Evolutionary conservation across 352 stramenopile species (phyloP).

Genomic region (Phytophthora rubi): DNA sequence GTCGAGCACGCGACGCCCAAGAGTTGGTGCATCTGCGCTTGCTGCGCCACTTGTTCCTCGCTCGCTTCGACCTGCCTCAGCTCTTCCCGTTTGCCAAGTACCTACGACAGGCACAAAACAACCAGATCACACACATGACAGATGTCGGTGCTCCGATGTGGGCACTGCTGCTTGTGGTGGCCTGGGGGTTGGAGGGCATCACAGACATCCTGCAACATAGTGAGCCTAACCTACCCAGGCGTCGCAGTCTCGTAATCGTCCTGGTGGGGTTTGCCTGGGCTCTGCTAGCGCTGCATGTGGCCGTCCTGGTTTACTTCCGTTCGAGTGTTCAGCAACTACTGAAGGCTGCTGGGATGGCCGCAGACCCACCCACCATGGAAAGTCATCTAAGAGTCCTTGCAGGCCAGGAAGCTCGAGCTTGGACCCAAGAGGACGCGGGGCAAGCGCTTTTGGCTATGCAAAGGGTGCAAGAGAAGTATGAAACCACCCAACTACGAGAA

Average conservation of each 20-base stretch:
- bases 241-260: constrained; percentile 33
- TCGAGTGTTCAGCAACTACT: constrained; percentile 42
- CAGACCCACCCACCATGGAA: constrained; percentile 6
- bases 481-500: background rate
- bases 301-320: constrained; percentile 49
- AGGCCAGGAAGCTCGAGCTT: constrained; percentile 23
- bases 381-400: constrained; percentile 20
- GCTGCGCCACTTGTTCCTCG: constrained; percentile 51
- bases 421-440: constrained; percentile 24
- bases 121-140: constrained; percentile 79
- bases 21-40: constrained; percentile 42
- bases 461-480: constrained; percentile 22
- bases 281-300: constrained; percentile 37
- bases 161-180: constrained; percentile 47
- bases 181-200: constrained; percentile 44
- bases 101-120: constrained; percentile 66
- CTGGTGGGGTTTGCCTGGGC: constrained; percentile 39
- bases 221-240: constrained; percentile 8
- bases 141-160: constrained; percentile 69
- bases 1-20: background rate
- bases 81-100: constrained; percentile 80
- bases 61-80: constrained; percentile 43
- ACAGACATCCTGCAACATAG: constrained; percentile 13
- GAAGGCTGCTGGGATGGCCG: constrained; percentile 30
- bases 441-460: constrained; percentile 25